Evolutionary conservation across 2,329 filamentous ascomycete genomes (phyloP).

Genomic region (Fusarium oligoseptatum): DNA sequence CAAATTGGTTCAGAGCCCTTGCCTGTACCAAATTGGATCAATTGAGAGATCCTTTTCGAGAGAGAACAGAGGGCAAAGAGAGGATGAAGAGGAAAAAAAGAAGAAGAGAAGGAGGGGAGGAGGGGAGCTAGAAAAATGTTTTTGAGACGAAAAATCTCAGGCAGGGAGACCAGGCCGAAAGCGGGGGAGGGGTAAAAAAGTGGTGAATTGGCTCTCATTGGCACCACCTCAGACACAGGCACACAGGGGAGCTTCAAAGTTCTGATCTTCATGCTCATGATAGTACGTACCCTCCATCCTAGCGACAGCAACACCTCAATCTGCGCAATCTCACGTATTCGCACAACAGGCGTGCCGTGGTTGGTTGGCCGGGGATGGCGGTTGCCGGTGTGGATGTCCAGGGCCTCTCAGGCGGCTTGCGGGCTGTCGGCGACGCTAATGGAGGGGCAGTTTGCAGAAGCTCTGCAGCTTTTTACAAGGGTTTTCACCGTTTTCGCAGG

Average conservation of each 20-base stretch:
- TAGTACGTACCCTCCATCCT: slow-evolving; percentile 12
- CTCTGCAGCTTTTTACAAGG: slow-evolving; percentile 35
- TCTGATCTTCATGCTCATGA: slow-evolving; percentile 6
- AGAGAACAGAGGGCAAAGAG: slow-evolving; percentile 41
- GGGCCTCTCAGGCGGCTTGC: slow-evolving; percentile 36
- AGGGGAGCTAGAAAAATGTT: slow-evolving; percentile 37
- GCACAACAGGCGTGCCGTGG: slow-evolving; percentile 33
- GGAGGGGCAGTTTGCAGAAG: slow-evolving; percentile 41
- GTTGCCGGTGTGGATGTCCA: slow-evolving; percentile 44
- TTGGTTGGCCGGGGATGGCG: slow-evolving; percentile 38
- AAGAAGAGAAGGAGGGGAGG: slow-evolving; percentile 39
- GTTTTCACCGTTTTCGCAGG: slow-evolving; percentile 38
- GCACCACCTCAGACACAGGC: neutral
- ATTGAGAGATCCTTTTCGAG: slow-evolving; percentile 45
- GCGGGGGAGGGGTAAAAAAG: slow-evolving; percentile 53
- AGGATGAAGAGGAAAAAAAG: slow-evolving; percentile 33
- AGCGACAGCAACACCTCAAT: slow-evolving; percentile 14
- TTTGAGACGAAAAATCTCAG: slow-evolving; percentile 44
- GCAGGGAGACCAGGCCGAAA: slow-evolving; percentile 49
- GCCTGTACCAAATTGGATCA: slow-evolving; percentile 48
- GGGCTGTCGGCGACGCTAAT: slow-evolving; percentile 47
- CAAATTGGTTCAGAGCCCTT: slow-evolving; percentile 43
- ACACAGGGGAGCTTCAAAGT: slow-evolving; percentile 16
- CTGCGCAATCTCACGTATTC: slow-evolving; percentile 42
- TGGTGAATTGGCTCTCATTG: slow-evolving; percentile 25